These are phyloP conservation scores for Podila clonocystis DNA, from an alignment of 192 early-diverging fungal species.

Conservation along the genomic window DNA sequence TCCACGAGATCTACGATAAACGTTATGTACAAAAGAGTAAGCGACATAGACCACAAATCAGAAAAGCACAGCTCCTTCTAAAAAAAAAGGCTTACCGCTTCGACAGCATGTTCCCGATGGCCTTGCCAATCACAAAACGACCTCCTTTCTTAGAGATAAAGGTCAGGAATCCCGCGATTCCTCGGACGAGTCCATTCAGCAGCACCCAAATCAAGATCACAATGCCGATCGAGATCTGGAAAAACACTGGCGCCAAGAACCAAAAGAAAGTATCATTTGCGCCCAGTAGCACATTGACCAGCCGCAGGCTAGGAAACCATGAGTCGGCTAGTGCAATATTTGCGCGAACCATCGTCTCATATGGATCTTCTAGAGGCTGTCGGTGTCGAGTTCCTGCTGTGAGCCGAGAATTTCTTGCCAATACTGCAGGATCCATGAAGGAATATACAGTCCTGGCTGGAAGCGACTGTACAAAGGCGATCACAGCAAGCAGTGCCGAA, in stretches of 20 bases:
- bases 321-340: constrained; percentile 24
- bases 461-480: constrained; percentile 34
- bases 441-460: constrained; percentile 8
- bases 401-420: too few relatives aligned
- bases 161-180: constrained; percentile 6
- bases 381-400: neutral
- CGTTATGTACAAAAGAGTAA: neutral
- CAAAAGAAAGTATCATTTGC: constrained; percentile 65
- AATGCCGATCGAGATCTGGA: constrained; percentile 59
- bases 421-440: neutral
- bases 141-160: constrained; percentile 31
- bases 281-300: constrained; percentile 58
- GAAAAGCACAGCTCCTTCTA: too few relatives aligned
- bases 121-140: constrained; percentile 28
- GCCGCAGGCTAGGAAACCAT: constrained; percentile 33
- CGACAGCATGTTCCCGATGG: constrained; percentile 32
- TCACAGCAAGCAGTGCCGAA: constrained; percentile 24
- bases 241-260: constrained; percentile 62
- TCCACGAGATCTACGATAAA: constrained; percentile 30
- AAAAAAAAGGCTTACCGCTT: constrained; percentile 16
- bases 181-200: constrained; percentile 36
- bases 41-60: too few relatives aligned
- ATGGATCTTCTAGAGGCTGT: constrained; percentile 11
- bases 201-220: constrained; percentile 51
- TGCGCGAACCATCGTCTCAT: constrained; percentile 28